Evolutionary conservation across 257 asterid genomes (phyloP).

Genomic region (Paraleonurus japonicus): DNA sequence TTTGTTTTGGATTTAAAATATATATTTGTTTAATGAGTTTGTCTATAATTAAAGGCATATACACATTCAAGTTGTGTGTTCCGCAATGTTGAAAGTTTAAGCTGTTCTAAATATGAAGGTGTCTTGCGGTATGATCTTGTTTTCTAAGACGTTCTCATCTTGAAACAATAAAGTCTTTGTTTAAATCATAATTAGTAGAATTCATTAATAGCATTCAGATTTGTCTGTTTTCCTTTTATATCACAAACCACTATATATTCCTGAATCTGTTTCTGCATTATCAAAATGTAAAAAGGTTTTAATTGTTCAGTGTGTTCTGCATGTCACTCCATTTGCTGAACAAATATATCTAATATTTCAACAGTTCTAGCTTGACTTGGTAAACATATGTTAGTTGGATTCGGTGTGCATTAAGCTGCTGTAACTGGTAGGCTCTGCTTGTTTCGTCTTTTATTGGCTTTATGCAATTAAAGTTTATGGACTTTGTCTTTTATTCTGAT

Average conservation of each 20-base stretch:
- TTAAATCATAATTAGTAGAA: not conserved
- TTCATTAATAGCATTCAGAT: too few species aligned
- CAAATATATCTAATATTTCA: not conserved
- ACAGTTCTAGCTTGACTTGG: not conserved
- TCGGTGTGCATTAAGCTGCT: not conserved
- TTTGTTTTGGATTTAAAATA: not conserved
- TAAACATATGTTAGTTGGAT: not conserved
- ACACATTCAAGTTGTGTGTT: not conserved
- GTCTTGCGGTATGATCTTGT: not conserved
- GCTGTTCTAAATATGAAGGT: not conserved
- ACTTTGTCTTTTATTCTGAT: not conserved
- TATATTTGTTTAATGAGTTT: not conserved
- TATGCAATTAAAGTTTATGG: not conserved
- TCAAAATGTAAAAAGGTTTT: not conserved
- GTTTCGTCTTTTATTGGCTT: not conserved
- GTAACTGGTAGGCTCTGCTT: not conserved
- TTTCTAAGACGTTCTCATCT: not conserved
- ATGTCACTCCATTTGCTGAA: not conserved
- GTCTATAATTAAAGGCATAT: not conserved
- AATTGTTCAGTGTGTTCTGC: not conserved
- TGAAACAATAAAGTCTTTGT: not conserved
- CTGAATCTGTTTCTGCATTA: not conserved
- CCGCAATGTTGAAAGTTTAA: constrained; percentile 9
- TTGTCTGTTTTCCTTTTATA: too few species aligned
- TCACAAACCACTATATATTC: not conserved